Evolutionary conservation across 148 eudicot species (phyloP), one percentile per base, ranked within the genome.

Genomic region (Heliamphora exappendiculata): DNA sequence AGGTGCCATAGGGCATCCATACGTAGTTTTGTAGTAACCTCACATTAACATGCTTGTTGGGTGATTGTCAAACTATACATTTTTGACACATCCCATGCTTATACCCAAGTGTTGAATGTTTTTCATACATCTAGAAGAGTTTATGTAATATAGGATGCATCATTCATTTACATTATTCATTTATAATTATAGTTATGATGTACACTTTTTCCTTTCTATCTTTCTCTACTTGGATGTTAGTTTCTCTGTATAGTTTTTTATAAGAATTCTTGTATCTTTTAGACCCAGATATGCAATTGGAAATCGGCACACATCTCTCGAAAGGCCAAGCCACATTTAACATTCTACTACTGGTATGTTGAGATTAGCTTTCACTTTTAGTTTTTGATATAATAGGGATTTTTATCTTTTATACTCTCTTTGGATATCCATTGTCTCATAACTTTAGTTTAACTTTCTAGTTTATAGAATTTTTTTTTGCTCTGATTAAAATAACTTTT

Each of bases 211-310:
- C 20, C 39, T 24, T 24, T 39, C 16, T 7, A 5, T 29, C 8
- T 53, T 24, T 72, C 16, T 34, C 28, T 22, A 41, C 36, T 36
- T 44, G 31, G 39, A 60, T 71, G n/a, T 68, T 49, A 24, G 55
- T 58, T 44, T 76, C 20, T 76, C 47, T 34, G 34, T 9, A 73
- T 65, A 36, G 57, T 64, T 79, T 62, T 45, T 28, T 3, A 73
- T 68, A 22, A 65, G 13, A 67, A 68, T 47, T 73, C 51, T 71
- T 67, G 55, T 41, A 76, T 73, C 80, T 76, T 83, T 76, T 86
- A 94, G 98, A 92, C 79, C 90, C 88, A 80, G 97, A 90, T 47
- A 94, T 94, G 97, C 93, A 92, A 76, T 80, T 81, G 80, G 96
- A 92, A 85, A 89, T 94, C 45, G 89, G 90, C 82, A 80, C 87